phyloP scores from a whole-genome alignment of 2,329 filamentous ascomycete genomes.

The Rhynchosporium agropyri region DNA sequence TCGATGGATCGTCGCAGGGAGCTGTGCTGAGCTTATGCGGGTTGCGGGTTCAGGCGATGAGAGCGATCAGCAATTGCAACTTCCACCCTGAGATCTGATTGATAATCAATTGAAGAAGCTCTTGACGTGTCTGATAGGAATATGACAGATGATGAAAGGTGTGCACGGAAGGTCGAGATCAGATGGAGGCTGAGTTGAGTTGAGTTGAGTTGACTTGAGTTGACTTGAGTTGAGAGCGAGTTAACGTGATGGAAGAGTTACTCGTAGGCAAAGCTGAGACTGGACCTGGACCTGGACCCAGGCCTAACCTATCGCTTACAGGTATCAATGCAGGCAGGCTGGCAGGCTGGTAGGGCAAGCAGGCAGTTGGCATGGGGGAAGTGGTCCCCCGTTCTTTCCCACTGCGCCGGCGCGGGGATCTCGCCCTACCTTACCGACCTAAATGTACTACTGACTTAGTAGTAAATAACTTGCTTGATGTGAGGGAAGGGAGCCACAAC shows the following conservation, averaged over 20 bases:
- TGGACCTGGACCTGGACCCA: too few relatives aligned
- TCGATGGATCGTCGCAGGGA: conserved; percentile 14
- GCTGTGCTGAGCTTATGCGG: not conserved
- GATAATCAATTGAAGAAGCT: not conserved
- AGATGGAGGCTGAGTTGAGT: not conserved
- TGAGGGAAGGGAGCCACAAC: not conserved
- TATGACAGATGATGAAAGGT: not conserved
- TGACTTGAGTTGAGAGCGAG: not conserved
- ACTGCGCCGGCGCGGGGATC: conserved; percentile 3
- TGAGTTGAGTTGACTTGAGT: not conserved
- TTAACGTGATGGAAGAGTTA: not conserved
- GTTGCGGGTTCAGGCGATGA: not conserved
- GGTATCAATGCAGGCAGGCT: too few relatives aligned
- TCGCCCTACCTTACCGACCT: not conserved
- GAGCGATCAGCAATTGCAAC: conserved; percentile 3
- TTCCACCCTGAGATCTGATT: not conserved
- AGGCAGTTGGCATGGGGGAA: too few relatives aligned
- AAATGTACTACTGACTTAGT: not conserved
- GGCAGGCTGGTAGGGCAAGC: too few relatives aligned
- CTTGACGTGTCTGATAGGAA: not conserved
- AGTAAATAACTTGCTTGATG: not conserved
- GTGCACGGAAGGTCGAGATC: conserved; percentile 12
- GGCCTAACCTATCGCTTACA: too few relatives aligned
- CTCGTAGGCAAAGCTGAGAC: not conserved
- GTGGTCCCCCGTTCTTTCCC: too few relatives aligned